phyloP scores from a whole-genome alignment of 441 rosid species.

The Aquilaria agallochum region DNA sequence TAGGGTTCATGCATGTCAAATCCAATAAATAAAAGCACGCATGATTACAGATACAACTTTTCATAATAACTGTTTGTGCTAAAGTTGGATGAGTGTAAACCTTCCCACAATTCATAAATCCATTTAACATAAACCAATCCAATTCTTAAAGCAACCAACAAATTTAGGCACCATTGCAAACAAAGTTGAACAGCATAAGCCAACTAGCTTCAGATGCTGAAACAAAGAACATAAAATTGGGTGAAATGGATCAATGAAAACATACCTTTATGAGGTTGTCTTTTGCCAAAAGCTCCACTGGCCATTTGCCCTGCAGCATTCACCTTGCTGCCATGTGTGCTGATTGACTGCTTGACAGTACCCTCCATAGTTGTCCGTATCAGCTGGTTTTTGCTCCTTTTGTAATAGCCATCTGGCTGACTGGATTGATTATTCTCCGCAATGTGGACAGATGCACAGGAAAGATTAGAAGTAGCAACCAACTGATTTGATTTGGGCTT shows the following conservation, averaged over 20 bases:
- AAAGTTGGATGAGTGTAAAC: too few relatives aligned
- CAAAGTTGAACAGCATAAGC: too few relatives aligned
- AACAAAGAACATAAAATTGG: not conserved
- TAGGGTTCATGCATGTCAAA: too few relatives aligned
- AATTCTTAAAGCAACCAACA: too few relatives aligned
- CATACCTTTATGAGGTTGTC: conserved; percentile 39
- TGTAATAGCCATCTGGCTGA: conserved; percentile 67
- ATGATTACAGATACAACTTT: too few relatives aligned
- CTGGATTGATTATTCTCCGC: conserved; percentile 36
- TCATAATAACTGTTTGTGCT: too few relatives aligned
- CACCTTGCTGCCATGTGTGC: conserved; percentile 29
- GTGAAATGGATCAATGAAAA: conserved; percentile 5
- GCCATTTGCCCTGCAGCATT: conserved; percentile 33
- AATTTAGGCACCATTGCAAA: too few relatives aligned
- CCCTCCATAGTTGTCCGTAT: conserved; percentile 59
- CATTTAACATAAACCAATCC: too few relatives aligned
- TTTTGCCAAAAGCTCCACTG: conserved; percentile 38
- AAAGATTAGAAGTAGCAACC: conserved; percentile 61
- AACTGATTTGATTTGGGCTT: conserved; percentile 84
- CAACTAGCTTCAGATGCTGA: too few relatives aligned
- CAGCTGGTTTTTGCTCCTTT: conserved; percentile 83
- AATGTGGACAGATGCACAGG: conserved; percentile 23
- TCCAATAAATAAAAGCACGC: too few relatives aligned
- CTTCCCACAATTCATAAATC: too few relatives aligned
- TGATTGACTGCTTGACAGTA: conserved; percentile 24